Evolutionary conservation across 345 rosid species (phyloP).

Genomic region (Microthlaspi erraticum): DNA sequence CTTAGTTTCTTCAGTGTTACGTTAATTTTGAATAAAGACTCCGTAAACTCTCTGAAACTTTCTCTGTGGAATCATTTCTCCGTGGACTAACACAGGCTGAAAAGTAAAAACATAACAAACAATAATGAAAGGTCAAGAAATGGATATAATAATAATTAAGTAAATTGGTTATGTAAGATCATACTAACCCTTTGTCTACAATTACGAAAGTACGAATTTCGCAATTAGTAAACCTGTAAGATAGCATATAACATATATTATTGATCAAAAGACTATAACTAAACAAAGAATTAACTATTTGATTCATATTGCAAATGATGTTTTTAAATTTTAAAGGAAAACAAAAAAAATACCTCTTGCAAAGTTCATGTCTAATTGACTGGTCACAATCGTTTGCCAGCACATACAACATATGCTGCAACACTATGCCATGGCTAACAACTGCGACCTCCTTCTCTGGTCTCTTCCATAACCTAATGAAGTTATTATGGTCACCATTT

Average conservation of each 20-base stretch:
- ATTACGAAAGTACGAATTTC: constrained; percentile 45
- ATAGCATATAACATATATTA: background rate
- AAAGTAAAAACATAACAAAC: constrained; percentile 17
- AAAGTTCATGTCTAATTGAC: constrained; percentile 36
- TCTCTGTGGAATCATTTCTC: constrained; percentile 25
- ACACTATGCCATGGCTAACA: constrained; percentile 49
- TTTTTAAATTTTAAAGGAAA: too few relatives aligned
- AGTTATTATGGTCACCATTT: constrained; percentile 50
- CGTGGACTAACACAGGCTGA: constrained; percentile 22
- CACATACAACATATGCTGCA: constrained; percentile 48
- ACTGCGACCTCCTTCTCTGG: constrained; percentile 48
- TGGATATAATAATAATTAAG: background rate
- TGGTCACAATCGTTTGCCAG: constrained; percentile 44
- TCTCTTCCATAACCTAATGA: constrained; percentile 47
- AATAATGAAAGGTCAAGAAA: constrained; percentile 4
- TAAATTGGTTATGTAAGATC: background rate
- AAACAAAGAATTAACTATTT: background rate
- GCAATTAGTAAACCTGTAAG: constrained; percentile 41
- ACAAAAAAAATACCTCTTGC: constrained; percentile 43
- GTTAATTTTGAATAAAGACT: constrained; percentile 7
- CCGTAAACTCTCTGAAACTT: constrained; percentile 23
- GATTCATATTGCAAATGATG: background rate
- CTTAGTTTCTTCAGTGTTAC: background rate
- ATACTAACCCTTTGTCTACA: constrained; percentile 46
- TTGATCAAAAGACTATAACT: background rate